Base-by-base conservation (phyloP, 176 grass and related monocot species). In the Paspalum vaginatum region DNA sequence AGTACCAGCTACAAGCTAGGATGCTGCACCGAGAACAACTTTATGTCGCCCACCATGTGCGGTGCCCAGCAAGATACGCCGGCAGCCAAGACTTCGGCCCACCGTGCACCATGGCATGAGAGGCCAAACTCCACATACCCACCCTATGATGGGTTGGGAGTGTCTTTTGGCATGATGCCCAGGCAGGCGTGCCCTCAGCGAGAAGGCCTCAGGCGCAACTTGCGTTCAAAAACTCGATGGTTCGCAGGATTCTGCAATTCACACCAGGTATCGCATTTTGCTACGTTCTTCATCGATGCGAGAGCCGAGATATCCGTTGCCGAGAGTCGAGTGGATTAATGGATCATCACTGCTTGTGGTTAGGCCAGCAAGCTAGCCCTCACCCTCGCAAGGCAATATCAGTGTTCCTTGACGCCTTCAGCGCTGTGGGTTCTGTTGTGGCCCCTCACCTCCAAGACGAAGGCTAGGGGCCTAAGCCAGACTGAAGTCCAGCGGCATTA, bases 191-290 rank as follows among this genome's bases (percentile, higher is more conserved):
- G 52, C 52, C 18, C 52, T n/a, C 18, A 2, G 52, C 52, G 17
- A 9, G 9, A 58, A 58, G 55, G 55, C 55, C n/a, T 86, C 79
- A 68, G 79, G 83, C 88, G 79, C 88, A 90, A 90, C 88, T 89
- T 86, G 83, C 88, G 84, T 91, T 91, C 88, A 86, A 90, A 90
- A 79, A 90, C 79, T 90, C 74, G 83, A 91, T 91, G 88, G 84
- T 84, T 91, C 88, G 32, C 75, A 75, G 80, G 88, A 91, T 91
- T 91, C 84, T 81, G 75, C 84, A 91, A 85, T 89, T 89, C 87
- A 85, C 87, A 85, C 82, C 77, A 85, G 25, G 77, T 89, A 89
- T 89, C 82, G 82, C 87, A 91, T 85, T 89, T 89, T 65, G 55
- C 87, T 89, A 85, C 77, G 78, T 89, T 82, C 83, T 89, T 89